Evolutionary conservation across 768 basidiomycete species (phyloP).

Genomic region (Tylopilus sp.): DNA sequence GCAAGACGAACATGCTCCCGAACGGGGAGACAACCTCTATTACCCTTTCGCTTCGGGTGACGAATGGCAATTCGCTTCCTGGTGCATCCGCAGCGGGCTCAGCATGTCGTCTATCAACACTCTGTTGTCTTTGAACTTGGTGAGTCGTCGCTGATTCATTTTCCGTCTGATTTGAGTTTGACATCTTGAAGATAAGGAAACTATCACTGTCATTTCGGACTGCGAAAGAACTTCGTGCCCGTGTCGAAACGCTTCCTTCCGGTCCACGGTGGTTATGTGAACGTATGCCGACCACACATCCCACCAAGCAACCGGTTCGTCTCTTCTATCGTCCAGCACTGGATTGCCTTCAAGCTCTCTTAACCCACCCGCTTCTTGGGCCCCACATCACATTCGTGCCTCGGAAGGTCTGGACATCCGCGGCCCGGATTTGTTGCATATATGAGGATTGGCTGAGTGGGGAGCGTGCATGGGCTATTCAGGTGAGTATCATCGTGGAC

Average conservation of each 20-base stretch:
- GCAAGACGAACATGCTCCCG: too few relatives aligned
- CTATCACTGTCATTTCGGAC: background rate
- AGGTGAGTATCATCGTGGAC: too few relatives aligned
- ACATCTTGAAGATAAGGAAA: background rate
- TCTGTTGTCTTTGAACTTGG: too few relatives aligned
- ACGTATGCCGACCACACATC: background rate
- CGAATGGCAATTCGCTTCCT: too few relatives aligned
- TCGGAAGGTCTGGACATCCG: constrained; percentile 2
- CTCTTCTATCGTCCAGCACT: constrained; percentile 30
- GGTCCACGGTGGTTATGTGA: constrained; percentile 1
- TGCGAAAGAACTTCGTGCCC: background rate
- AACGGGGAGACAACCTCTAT: too few relatives aligned
- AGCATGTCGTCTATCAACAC: too few relatives aligned
- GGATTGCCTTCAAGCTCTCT: constrained; percentile 14
- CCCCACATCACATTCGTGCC: constrained; percentile 18
- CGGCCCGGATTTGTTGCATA: constrained; percentile 5
- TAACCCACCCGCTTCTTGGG: constrained; percentile 21
- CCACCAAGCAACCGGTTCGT: constrained; percentile 20
- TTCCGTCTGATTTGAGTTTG: too few relatives aligned
- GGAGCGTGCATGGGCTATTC: too few relatives aligned
- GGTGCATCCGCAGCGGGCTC: too few relatives aligned
- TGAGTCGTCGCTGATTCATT: too few relatives aligned
- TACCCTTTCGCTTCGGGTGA: too few relatives aligned
- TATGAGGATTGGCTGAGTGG: too few relatives aligned
- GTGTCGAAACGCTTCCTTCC: background rate